Conservation (phyloP, 2,329 filamentous ascomycete species). For the Septoria linicola region DNA sequence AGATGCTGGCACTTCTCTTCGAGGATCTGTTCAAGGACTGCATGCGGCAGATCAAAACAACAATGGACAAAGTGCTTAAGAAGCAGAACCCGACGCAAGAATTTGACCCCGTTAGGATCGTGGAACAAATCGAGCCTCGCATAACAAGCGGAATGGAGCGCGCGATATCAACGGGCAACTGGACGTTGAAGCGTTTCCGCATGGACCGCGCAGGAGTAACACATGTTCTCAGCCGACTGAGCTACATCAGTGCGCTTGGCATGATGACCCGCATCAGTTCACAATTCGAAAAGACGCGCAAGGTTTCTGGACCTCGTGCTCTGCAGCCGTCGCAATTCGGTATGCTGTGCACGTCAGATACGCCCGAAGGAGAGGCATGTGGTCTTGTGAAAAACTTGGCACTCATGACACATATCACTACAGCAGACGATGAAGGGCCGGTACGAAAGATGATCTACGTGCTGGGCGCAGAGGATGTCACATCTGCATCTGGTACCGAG, state of each 20-base stretch:
- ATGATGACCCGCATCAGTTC: slow-evolving; percentile 99
- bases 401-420: slow-evolving; percentile 98
- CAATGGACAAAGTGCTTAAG: slow-evolving; percentile 92
- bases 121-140: slow-evolving; percentile 78
- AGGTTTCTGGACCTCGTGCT: slow-evolving; percentile 92
- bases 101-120: slow-evolving; percentile 81
- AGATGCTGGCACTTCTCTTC: slow-evolving; percentile 88
- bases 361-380: slow-evolving; percentile 96
- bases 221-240: slow-evolving; percentile 89
- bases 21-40: slow-evolving; percentile 98
- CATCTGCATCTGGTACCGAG: slow-evolving; percentile 76
- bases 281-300: slow-evolving; percentile 98
- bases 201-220: slow-evolving; percentile 98
- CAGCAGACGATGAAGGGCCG: slow-evolving; percentile 88
- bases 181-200: slow-evolving; percentile 96
- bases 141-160: slow-evolving; percentile 94
- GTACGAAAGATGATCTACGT: slow-evolving; percentile 84
- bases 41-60: slow-evolving; percentile 81
- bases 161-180: slow-evolving; percentile 95
- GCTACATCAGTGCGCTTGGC: slow-evolving; percentile 92
- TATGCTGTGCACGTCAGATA: slow-evolving; percentile 96
- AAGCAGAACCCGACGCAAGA: slow-evolving; percentile 87
- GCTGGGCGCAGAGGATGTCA: slow-evolving; percentile 79
- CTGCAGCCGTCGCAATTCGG: slow-evolving; percentile 97
- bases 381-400: slow-evolving; percentile 97